Conservation (phyloP, 2,329 filamentous ascomycete species). For the Colletotrichum paranaense region DNA sequence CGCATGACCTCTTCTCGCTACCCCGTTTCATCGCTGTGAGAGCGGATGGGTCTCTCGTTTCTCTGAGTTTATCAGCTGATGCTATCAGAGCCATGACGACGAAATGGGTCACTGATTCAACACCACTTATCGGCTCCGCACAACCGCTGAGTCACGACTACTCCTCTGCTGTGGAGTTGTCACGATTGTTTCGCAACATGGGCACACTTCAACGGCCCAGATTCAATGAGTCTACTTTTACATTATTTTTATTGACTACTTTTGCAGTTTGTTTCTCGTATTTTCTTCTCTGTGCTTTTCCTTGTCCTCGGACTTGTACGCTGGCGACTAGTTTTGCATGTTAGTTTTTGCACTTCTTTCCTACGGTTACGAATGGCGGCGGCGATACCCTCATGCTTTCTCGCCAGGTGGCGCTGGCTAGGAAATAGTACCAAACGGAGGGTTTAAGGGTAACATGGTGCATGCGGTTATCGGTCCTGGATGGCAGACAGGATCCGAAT, state of each 20-base stretch:
- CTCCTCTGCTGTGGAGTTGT: neutral
- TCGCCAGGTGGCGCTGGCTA: constrained; percentile 36
- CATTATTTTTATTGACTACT: neutral
- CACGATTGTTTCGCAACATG: constrained; percentile 3
- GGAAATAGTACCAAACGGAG: constrained; percentile 19
- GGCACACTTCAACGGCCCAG: constrained; percentile 19
- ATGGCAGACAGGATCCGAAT: constrained; percentile 27
- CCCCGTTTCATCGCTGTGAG: constrained; percentile 28
- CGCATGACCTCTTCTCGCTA: constrained; percentile 21
- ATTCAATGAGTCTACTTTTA: neutral
- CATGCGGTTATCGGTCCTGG: constrained; percentile 18
- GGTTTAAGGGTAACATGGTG: neutral
- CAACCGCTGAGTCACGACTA: constrained; percentile 11
- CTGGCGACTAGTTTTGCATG: constrained; percentile 5
- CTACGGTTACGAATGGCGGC: constrained; percentile 1
- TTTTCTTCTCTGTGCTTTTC: neutral
- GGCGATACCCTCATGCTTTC: constrained; percentile 34
- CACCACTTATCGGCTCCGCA: constrained; percentile 25
- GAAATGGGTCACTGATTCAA: constrained; percentile 32
- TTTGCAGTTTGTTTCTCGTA: neutral
- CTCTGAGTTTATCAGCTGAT: constrained; percentile 6
- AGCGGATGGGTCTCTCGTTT: constrained; percentile 13
- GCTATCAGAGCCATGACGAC: constrained; percentile 24
- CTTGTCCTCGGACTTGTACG: constrained; percentile 7
- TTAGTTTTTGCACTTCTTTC: neutral